These are phyloP conservation scores for Fusarium continuum DNA, from an alignment of 2,329 filamentous ascomycete species.

Conservation along the genomic window DNA sequence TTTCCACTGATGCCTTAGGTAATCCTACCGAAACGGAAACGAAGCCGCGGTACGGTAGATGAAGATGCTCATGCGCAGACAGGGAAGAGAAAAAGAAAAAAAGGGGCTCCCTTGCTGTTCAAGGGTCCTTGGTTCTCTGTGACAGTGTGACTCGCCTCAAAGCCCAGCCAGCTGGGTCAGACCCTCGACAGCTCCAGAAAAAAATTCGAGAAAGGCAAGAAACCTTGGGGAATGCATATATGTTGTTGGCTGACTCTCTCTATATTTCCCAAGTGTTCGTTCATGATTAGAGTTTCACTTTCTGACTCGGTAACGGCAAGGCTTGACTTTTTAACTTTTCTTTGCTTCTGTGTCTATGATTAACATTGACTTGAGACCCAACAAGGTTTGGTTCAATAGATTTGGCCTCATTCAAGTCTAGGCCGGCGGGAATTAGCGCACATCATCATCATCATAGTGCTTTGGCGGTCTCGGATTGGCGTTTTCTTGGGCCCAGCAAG, in stretches of 20 bases:
- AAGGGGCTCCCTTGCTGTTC: conserved; percentile 29
- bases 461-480: conserved; percentile 1
- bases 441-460: conserved; percentile 31
- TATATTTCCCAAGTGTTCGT: conserved; percentile 3
- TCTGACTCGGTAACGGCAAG: conserved; percentile 26
- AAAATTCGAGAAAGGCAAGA: conserved; percentile 3
- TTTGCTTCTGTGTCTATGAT: background rate
- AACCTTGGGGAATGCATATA: background rate
- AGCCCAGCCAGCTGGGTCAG: conserved; percentile 31
- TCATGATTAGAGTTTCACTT: conserved; percentile 15
- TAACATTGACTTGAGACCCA: background rate
- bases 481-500: conserved; percentile 1
- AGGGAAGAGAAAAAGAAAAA: conserved; percentile 6
- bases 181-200: conserved; percentile 10
- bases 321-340: background rate
- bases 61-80: conserved; percentile 31
- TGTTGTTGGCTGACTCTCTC: background rate
- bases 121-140: conserved; percentile 14
- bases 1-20: conserved; percentile 21
- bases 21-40: conserved; percentile 15
- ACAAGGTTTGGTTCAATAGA: conserved; percentile 8
- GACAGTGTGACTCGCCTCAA: conserved; percentile 26
- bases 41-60: conserved; percentile 28
- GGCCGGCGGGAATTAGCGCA: conserved; percentile 30
- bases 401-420: conserved; percentile 20